Evolutionary conservation across 2,329 filamentous ascomycete species (phyloP).

Genomic region (Monosporascus sp.): DNA sequence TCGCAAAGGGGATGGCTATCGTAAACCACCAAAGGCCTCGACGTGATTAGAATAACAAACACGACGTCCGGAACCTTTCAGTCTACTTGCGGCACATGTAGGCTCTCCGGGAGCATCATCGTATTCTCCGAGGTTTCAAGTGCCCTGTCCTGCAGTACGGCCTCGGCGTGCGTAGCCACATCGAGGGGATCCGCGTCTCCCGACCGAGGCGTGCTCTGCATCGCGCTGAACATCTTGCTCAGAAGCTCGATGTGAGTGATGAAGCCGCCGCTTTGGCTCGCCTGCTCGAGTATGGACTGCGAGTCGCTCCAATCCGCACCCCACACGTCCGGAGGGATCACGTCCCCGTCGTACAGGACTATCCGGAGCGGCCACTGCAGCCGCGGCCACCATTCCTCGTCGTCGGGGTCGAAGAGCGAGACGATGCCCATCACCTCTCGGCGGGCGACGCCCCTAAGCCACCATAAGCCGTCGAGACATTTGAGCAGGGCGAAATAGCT

Average conservation of each 20-base stretch:
- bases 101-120: constrained; percentile 2
- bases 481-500: constrained; percentile 64
- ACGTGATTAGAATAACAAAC: too few species aligned
- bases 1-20: too few species aligned
- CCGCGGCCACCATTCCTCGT: constrained; percentile 53
- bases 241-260: constrained; percentile 43
- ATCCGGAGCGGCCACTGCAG: constrained; percentile 57
- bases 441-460: constrained; percentile 61
- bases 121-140: background rate
- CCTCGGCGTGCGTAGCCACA: constrained; percentile 6
- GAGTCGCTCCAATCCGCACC: constrained; percentile 46
- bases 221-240: constrained; percentile 32
- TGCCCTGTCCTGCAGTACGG: constrained; percentile 4
- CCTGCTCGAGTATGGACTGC: constrained; percentile 29
- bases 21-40: too few species aligned
- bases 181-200: constrained; percentile 15
- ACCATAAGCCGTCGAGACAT: constrained; percentile 60
- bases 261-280: constrained; percentile 26
- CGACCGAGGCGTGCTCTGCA: constrained; percentile 21
- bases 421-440: constrained; percentile 61
- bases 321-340: constrained; percentile 54
- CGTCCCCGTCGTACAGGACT: constrained; percentile 48
- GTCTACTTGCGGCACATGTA: constrained; percentile 5
- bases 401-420: constrained; percentile 52
- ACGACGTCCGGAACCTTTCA: constrained; percentile 1